These are phyloP conservation scores for Peronospora farinosa DNA, from an alignment of 352 stramenopile species.

Conservation along the genomic window DNA sequence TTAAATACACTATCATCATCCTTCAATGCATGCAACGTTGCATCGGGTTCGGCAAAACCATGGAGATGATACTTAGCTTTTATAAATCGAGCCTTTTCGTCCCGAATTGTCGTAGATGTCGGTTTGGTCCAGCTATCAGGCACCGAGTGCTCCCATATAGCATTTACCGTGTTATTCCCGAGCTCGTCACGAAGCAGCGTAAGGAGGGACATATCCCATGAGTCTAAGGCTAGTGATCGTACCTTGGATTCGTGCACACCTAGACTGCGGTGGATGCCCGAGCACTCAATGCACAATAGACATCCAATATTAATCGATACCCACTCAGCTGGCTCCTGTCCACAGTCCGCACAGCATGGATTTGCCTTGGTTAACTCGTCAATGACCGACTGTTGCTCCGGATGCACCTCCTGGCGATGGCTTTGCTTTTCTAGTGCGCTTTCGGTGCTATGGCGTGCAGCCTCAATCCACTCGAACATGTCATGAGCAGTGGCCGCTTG, in stretches of 20 bases:
- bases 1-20: conserved; percentile 21
- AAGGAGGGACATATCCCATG: conserved; percentile 79
- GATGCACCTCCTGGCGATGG: conserved; percentile 76
- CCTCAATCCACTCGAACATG: conserved; percentile 79
- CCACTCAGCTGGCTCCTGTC: conserved; percentile 87
- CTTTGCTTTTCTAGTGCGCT: conserved; percentile 79
- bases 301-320: conserved; percentile 95
- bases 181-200: conserved; percentile 57
- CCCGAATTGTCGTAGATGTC: conserved; percentile 33
- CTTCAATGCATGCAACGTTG: conserved; percentile 20
- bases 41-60: conserved; percentile 44
- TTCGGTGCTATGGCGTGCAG: conserved; percentile 69
- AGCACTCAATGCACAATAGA: conserved; percentile 96
- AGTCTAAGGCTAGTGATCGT: conserved; percentile 85
- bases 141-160: conserved; percentile 56
- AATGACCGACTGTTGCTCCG: conserved; percentile 66
- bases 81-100: conserved; percentile 79
- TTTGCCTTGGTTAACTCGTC: conserved; percentile 57
- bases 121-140: conserved; percentile 52
- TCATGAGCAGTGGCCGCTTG: conserved; percentile 70
- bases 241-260: conserved; percentile 97
- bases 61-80: conserved; percentile 84
- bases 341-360: conserved; percentile 61
- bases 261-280: conserved; percentile 93
- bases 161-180: conserved; percentile 66